Evolutionary conservation across 108 stramenopile species (phyloP).

Genomic region (Pseudonitzschia multistriata): DNA sequence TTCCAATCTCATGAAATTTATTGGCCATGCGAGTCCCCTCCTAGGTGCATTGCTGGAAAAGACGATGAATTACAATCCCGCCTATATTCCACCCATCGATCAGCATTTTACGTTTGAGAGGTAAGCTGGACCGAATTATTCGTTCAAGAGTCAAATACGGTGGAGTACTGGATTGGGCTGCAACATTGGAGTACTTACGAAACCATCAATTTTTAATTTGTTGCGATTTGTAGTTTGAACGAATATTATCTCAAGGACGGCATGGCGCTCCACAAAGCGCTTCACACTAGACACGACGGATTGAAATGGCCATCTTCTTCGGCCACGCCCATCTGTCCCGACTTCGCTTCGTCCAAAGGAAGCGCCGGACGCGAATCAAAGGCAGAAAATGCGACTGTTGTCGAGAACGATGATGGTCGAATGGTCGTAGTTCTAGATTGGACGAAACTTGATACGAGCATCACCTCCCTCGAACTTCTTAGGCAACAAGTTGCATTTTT

Average conservation of each 20-base stretch:
- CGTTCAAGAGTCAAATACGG: background rate
- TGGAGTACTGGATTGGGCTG: background rate
- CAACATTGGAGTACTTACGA: conserved; percentile 51
- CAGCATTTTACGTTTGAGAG: conserved; percentile 84
- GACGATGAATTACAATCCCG: conserved; percentile 31
- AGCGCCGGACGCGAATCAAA: conserved; percentile 2
- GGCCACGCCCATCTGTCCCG: background rate
- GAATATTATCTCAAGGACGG: conserved; percentile 67
- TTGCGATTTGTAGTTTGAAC: conserved; percentile 52
- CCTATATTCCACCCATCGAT: conserved; percentile 60
- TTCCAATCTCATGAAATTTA: conserved; percentile 8
- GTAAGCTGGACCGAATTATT: background rate
- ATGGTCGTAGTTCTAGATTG: conserved; percentile 67
- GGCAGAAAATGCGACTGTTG: background rate
- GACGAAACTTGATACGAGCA: conserved; percentile 53
- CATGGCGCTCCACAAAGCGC: conserved; percentile 47
- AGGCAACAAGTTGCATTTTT: conserved; percentile 76
- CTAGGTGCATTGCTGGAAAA: conserved; percentile 27
- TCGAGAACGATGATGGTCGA: background rate
- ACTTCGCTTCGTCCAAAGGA: background rate
- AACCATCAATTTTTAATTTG: conserved; percentile 15
- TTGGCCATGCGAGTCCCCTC: conserved; percentile 28
- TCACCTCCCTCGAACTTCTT: conserved; percentile 47
- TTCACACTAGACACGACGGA: conserved; percentile 20
- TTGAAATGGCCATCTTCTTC: conserved; percentile 30